A percentile compares a stretch with the other conserved stretches of the same genome.
These are phyloP conservation scores for Gaeumannomyces tritici DNA, from an alignment of 2,329 filamentous ascomycete species.

Conservation along the genomic window DNA sequence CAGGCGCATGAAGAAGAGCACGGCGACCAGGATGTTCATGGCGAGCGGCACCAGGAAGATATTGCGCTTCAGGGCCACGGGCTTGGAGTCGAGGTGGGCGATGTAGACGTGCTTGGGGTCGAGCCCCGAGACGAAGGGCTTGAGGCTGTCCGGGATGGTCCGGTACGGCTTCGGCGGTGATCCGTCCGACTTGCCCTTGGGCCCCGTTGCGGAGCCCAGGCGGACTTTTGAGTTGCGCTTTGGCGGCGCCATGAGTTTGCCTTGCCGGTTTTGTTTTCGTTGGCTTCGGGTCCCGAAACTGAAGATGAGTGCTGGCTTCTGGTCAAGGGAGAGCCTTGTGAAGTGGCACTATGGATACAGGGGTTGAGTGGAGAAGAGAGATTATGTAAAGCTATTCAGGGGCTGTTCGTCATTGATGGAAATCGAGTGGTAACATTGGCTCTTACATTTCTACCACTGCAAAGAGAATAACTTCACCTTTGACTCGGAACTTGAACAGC, in stretches of 20 bases:
- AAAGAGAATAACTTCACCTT: too few relatives aligned
- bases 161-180: slow-evolving; percentile 57
- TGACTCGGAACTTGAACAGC: too few relatives aligned
- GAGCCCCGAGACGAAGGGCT: slow-evolving; percentile 58
- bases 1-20: slow-evolving; percentile 58
- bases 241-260: background rate
- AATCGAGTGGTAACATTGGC: too few relatives aligned
- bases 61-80: slow-evolving; percentile 63
- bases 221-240: slow-evolving; percentile 7
- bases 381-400: background rate
- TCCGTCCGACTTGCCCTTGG: slow-evolving; percentile 17
- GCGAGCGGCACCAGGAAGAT: slow-evolving; percentile 72
- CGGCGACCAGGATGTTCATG: slow-evolving; percentile 61
- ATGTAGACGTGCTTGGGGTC: slow-evolving; percentile 68
- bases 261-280: background rate
- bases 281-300: background rate
- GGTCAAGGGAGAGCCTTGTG: too few relatives aligned
- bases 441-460: too few relatives aligned
- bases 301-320: background rate
- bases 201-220: slow-evolving; percentile 12
- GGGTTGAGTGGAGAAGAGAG: background rate
- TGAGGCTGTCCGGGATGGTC: slow-evolving; percentile 50
- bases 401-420: too few relatives aligned
- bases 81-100: slow-evolving; percentile 68
- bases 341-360: background rate